A percentile compares a stretch with the other conserved stretches of the same genome.
Conservation (phyloP, 2,329 filamentous ascomycete species). For the Penicillium sp. region DNA sequence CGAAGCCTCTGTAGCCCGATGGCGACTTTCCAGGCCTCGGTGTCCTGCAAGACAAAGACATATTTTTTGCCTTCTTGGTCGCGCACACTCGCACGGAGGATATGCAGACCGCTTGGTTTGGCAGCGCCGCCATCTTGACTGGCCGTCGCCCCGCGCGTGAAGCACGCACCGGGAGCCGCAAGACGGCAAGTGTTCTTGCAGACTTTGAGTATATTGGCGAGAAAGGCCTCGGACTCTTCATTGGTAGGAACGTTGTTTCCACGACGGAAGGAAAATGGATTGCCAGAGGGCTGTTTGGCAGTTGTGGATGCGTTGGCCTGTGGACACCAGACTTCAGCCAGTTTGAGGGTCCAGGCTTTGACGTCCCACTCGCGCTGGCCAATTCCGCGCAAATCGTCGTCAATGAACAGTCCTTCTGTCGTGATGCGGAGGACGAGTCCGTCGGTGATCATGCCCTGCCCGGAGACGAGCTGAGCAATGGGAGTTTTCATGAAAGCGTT, state of each 20-base stretch:
- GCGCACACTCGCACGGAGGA: slow-evolving; percentile 59
- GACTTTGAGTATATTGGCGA: slow-evolving; percentile 62
- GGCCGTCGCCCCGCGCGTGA: slow-evolving; percentile 24
- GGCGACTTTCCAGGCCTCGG: slow-evolving; percentile 64
- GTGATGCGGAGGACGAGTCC: slow-evolving; percentile 89
- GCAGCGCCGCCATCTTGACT: slow-evolving; percentile 31
- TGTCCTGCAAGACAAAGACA: slow-evolving; percentile 60
- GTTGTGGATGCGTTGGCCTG: slow-evolving; percentile 53
- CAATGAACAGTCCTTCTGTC: slow-evolving; percentile 93
- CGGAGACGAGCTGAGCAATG: slow-evolving; percentile 83
- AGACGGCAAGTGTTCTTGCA: slow-evolving; percentile 67
- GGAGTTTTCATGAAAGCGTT: slow-evolving; percentile 87
- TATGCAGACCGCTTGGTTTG: slow-evolving; percentile 48
- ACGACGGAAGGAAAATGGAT: slow-evolving; percentile 42
- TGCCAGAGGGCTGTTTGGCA: slow-evolving; percentile 28
- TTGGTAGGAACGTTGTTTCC: slow-evolving; percentile 55
- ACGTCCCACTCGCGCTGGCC: slow-evolving; percentile 98
- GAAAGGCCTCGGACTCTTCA: slow-evolving; percentile 67
- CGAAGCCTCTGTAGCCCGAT: slow-evolving; percentile 58
- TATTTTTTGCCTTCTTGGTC: slow-evolving; percentile 64
- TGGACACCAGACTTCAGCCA: slow-evolving; percentile 83
- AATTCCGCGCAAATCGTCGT: slow-evolving; percentile 88
- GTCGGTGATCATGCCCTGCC: slow-evolving; percentile 83
- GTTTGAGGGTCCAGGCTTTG: slow-evolving; percentile 95
- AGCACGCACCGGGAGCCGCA: slow-evolving; percentile 43